phyloP scores from a whole-genome alignment of 306 rosid species.

The cucumber (Cucumis sativus) region DNA sequence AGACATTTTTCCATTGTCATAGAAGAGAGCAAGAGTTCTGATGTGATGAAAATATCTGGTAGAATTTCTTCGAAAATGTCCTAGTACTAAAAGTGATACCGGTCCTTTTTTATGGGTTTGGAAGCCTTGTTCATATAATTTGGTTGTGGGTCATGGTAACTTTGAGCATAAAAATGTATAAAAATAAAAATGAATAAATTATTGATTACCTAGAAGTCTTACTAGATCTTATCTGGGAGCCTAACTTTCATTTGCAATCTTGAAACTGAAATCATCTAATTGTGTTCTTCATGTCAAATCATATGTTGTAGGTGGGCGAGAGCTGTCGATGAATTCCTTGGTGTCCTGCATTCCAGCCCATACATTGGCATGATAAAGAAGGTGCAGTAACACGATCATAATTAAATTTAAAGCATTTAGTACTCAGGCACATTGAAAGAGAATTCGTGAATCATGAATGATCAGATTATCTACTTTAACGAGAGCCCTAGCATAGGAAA shows the following conservation, averaged over 20 bases:
- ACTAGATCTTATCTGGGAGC: neutral
- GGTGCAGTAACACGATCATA: slow-evolving; percentile 28
- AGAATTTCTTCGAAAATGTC: neutral
- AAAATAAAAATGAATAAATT: neutral
- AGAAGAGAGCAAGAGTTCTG: neutral
- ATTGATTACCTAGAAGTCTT: neutral
- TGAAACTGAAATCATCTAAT: neutral
- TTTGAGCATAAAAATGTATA: neutral
- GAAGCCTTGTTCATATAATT: neutral
- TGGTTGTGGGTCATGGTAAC: neutral
- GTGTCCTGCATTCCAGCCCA: slow-evolving; percentile 40
- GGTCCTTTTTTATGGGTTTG: neutral
- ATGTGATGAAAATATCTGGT: neutral
- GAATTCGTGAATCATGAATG: neutral
- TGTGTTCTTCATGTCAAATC: neutral
- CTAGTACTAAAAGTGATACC: neutral
- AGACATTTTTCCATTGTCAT: neutral
- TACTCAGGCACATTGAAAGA: neutral
- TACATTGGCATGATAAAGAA: slow-evolving; percentile 54
- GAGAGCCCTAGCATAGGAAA: neutral
- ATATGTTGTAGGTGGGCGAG: slow-evolving; percentile 75
- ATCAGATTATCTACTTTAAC: neutral
- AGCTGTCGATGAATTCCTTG: slow-evolving; percentile 57
- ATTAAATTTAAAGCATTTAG: neutral
- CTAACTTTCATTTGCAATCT: neutral